Evolutionary conservation across 1,139 yeast species (phyloP), one percentile per base, ranked within the genome.

Genomic region (Kluyveromyces sp.): DNA sequence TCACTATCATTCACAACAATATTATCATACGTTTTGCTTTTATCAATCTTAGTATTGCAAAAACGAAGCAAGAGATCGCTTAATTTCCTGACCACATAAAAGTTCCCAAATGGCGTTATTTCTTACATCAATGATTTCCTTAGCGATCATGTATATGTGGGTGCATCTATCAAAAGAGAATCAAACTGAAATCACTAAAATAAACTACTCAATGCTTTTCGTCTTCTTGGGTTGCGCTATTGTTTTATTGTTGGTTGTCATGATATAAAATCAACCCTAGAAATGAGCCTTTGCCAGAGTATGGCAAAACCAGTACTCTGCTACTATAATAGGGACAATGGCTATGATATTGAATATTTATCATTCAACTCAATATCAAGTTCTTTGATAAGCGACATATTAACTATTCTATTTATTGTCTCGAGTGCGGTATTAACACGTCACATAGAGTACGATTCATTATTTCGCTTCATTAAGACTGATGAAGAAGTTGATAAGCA

Each of bases 311-410:
- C 62, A 28, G 53, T 61, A 25, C 48, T 52, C 32, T 50, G 59
- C 41, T 37, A 50, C 39, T 33, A 45, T 51, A 3, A 59, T 50
- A 30, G 64, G 71, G 2, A 10, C 57, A 1, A 57, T 67, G 50
- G 56, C 71, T 3, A 52, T 66, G 3, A 39, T 63, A 10, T 48
- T 69, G 41, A 67, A 40, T 60, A 60, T 38, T 45, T 68, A 43
- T 65, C 72, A 1, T 60, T 65, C 45, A 62, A 49, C 47, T 50
- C 50, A 42, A 51, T 50, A 25, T 50, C 60, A 2, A 47, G 51
- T 10, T 43, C 55, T 4, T 26, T 45, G 2, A 32, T 38, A 4
- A 46, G 52, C 4, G 59, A 57, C 40, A 15, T 53, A 2, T 39
- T 58, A 25, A 53, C 55, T 2, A 28, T 56, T 2, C 15, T 48